These are phyloP conservation scores for Colletotrichum limetticola DNA, from an alignment of 2,329 filamentous ascomycete species.

Conservation along the genomic window DNA sequence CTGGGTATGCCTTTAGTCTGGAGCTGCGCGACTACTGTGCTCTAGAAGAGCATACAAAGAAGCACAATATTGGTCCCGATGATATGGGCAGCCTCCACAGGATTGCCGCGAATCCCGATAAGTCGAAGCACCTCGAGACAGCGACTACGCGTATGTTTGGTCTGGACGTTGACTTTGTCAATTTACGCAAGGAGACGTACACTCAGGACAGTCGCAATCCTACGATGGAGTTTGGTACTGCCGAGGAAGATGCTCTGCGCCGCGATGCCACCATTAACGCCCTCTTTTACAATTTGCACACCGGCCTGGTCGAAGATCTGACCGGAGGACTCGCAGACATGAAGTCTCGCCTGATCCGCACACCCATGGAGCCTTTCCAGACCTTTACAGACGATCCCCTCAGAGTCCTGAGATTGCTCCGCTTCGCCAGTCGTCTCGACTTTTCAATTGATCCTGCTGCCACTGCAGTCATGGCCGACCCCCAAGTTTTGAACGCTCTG, in stretches of 20 bases:
- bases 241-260: slow-evolving; percentile 87
- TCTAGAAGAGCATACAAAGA: slow-evolving; percentile 66
- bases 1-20: slow-evolving; percentile 79
- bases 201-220: slow-evolving; percentile 90
- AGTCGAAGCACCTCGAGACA: slow-evolving; percentile 95
- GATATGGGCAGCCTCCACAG: slow-evolving; percentile 84
- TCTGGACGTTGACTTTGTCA: slow-evolving; percentile 93
- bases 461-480: slow-evolving; percentile 78
- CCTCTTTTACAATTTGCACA: slow-evolving; percentile 93
- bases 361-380: slow-evolving; percentile 86
- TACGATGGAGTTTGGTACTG: slow-evolving; percentile 91
- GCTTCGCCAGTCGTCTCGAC: slow-evolving; percentile 86
- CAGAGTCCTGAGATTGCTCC: slow-evolving; percentile 84
- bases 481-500: slow-evolving; percentile 83
- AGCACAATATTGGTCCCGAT: slow-evolving; percentile 66
- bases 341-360: slow-evolving; percentile 77
- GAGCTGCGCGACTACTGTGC: slow-evolving; percentile 76
- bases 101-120: slow-evolving; percentile 92
- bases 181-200: slow-evolving; percentile 92
- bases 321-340: slow-evolving; percentile 84
- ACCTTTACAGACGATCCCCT: slow-evolving; percentile 96
- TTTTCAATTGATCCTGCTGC: slow-evolving; percentile 81
- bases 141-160: slow-evolving; percentile 87
- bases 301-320: slow-evolving; percentile 83
- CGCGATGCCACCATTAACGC: slow-evolving; percentile 96